Evolutionary conservation across 768 basidiomycete species (phyloP).

Genomic region (Hypsizygus marmoreus): DNA sequence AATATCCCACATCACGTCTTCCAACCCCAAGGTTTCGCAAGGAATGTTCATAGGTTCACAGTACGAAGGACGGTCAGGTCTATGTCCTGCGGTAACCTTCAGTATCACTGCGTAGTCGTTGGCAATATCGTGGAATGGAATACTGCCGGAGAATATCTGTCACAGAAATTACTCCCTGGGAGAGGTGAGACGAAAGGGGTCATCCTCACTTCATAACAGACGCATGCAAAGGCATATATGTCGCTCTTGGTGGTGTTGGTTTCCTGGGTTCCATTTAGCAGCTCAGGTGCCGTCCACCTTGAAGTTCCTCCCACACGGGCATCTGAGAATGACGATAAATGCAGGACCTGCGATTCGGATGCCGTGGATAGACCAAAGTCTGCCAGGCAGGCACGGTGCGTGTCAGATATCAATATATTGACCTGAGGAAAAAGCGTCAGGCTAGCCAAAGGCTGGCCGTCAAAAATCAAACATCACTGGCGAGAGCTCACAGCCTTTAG

Average conservation of each 20-base stretch:
- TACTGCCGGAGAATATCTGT: slow-evolving; percentile 28
- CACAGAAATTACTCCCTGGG: too few relatives aligned
- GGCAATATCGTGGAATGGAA: slow-evolving; percentile 24
- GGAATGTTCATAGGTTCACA: slow-evolving; percentile 18
- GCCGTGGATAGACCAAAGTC: slow-evolving; percentile 22
- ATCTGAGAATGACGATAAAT: slow-evolving; percentile 11
- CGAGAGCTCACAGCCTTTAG: slow-evolving; percentile 12
- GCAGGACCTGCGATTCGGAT: slow-evolving; percentile 13
- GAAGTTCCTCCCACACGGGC: slow-evolving; percentile 12
- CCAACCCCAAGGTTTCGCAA: slow-evolving; percentile 21
- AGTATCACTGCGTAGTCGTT: slow-evolving; percentile 17
- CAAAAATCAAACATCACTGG: too few relatives aligned
- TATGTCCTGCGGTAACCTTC: slow-evolving; percentile 11
- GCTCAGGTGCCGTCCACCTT: slow-evolving; percentile 21
- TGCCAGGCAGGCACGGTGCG: slow-evolving; percentile 16
- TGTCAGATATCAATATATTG: slow-evolving; percentile 18
- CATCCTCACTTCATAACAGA: slow-evolving; percentile 33
- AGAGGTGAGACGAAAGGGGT: too few relatives aligned
- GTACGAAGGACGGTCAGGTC: slow-evolving; percentile 12
- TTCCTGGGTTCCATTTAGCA: slow-evolving; percentile 11
- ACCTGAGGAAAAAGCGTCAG: slow-evolving; percentile 14
- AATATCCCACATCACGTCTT: slow-evolving; percentile 32
- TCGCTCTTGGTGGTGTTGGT: slow-evolving; percentile 24
- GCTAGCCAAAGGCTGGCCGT: too few relatives aligned
- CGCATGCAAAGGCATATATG: slow-evolving; percentile 34